A percentile compares a stretch with the other conserved stretches of the same genome.
phyloP scores from a whole-genome alignment of 1,139 yeast species.

The Saccharomyces pastorianus region DNA sequence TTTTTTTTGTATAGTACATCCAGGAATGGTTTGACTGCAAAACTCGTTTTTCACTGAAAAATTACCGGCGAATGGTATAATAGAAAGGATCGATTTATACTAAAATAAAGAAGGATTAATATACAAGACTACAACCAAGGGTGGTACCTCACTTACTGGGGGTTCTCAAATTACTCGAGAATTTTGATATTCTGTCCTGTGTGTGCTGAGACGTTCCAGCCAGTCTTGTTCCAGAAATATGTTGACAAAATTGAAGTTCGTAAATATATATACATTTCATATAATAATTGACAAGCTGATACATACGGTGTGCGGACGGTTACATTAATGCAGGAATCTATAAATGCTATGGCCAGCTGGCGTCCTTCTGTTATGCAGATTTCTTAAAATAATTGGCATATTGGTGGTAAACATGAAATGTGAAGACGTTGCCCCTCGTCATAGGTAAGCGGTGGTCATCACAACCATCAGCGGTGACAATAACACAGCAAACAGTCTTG shows the following conservation, averaged over 20 bases:
- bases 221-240: background rate
- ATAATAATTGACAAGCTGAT: background rate
- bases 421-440: background rate
- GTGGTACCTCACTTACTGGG: background rate
- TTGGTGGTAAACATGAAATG: conserved; percentile 2
- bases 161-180: background rate
- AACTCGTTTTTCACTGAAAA: background rate
- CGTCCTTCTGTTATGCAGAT: background rate
- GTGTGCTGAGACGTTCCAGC: background rate
- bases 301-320: background rate
- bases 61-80: background rate
- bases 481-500: background rate
- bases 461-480: background rate
- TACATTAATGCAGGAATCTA: background rate
- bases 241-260: background rate
- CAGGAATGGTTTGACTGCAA: background rate
- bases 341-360: background rate
- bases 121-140: background rate
- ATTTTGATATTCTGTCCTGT: background rate
- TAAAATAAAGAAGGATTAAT: background rate
- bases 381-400: background rate
- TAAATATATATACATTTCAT: background rate
- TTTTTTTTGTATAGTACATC: background rate
- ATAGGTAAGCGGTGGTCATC: background rate
- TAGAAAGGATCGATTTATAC: background rate